phyloP scores from a whole-genome alignment of 148 eudicot species.

The Rhododendron molle region DNA sequence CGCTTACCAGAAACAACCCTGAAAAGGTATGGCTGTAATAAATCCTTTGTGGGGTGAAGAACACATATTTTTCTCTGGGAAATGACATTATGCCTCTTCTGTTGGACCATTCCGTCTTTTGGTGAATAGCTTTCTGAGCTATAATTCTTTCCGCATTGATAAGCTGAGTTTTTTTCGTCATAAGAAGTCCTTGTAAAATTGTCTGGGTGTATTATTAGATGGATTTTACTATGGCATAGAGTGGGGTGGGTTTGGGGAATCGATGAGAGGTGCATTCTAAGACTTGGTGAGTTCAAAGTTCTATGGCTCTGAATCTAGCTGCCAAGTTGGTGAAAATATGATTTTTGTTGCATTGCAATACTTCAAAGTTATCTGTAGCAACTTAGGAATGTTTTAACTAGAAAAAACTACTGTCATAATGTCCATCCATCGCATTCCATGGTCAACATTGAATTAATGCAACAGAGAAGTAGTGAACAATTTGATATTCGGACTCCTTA shows the following conservation, averaged over 20 bases:
- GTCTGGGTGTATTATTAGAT: no score
- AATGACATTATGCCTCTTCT: neutral
- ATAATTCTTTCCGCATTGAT: no score
- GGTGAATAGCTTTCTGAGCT: neutral
- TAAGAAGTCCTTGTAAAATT: no score
- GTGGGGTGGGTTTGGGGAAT: neutral
- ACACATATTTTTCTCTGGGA: neutral
- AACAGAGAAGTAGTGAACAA: neutral
- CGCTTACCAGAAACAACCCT: conserved; percentile 71
- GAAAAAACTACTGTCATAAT: no score
- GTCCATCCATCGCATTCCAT: neutral
- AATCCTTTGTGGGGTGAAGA: no score
- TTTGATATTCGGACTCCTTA: neutral
- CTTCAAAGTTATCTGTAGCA: neutral
- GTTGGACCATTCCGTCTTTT: neutral
- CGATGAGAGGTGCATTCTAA: no score
- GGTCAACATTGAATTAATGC: neutral
- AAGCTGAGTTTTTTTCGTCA: no score
- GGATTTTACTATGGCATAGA: neutral
- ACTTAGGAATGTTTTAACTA: neutral
- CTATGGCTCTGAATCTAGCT: neutral
- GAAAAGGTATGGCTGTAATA: conserved; percentile 54
- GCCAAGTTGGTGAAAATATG: neutral
- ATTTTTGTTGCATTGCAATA: neutral
- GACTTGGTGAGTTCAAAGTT: no score